Evolutionary conservation across 2,329 filamentous ascomycete genomes (phyloP).

Genomic region (Phaeosphaeriaceae sp.): DNA sequence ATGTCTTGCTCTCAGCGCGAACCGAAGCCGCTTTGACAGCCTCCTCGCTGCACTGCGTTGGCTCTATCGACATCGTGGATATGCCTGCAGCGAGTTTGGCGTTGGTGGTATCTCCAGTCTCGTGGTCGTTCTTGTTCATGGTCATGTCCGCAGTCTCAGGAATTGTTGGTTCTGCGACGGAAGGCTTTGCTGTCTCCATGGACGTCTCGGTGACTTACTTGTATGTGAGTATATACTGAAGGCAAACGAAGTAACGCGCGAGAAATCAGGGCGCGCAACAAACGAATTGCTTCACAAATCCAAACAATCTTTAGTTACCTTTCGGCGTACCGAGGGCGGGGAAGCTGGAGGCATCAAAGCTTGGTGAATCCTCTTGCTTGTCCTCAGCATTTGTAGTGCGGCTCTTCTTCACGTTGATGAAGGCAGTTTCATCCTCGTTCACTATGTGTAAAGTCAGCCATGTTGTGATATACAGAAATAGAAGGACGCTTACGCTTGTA

Average conservation of each 20-base stretch:
- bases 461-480: not conserved
- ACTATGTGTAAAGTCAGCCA: not conserved
- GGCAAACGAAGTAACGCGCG: not conserved
- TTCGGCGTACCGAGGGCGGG: not conserved
- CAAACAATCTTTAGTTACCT: not conserved
- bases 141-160: not conserved
- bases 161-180: not conserved
- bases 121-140: too few species aligned
- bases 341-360: not conserved
- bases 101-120: not conserved
- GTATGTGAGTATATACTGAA: not conserved
- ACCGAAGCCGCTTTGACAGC: not conserved
- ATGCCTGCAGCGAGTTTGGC: not conserved
- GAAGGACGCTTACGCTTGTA: not conserved
- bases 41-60: not conserved
- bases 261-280: not conserved
- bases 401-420: not conserved
- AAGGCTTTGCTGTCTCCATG: not conserved
- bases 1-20: too few species aligned
- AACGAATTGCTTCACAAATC: not conserved
- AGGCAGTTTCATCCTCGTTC: not conserved
- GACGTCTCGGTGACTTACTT: not conserved
- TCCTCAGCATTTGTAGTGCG: not conserved
- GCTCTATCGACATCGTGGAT: not conserved
- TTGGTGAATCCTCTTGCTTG: not conserved